Percentiles rank a stretch among this genome's conserved stretches.
These are phyloP conservation scores for Eudorina sp. DNA, from an alignment of 139 green algal species.

Conservation along the genomic window DNA sequence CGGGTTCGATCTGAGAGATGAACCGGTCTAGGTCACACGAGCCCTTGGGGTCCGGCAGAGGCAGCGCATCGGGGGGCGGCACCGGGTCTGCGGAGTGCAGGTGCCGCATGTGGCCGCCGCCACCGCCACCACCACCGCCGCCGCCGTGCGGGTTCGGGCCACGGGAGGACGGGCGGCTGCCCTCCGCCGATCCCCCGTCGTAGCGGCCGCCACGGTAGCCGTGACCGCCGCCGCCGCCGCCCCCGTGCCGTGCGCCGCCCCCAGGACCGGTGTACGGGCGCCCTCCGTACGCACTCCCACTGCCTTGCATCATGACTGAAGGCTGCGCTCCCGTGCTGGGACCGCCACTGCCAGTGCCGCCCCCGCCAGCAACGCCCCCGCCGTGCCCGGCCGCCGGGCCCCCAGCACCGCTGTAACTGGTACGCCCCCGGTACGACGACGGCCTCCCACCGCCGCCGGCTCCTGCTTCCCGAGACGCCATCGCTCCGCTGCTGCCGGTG, in stretches of 20 bases:
- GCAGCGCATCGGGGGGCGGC: not conserved
- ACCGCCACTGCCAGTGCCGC: not conserved
- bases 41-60: constrained; percentile 41
- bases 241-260: not conserved
- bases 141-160: not conserved
- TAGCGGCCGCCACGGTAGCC: constrained; percentile 11
- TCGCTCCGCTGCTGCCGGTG: not conserved
- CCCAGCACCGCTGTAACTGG: not conserved
- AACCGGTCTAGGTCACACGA: constrained; percentile 54
- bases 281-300: not conserved
- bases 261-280: not conserved
- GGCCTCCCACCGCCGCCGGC: not conserved
- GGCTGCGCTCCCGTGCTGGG: not conserved
- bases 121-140: not conserved
- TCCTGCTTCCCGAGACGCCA: too few relatives aligned
- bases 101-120: not conserved
- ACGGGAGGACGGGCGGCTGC: constrained; percentile 30
- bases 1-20: constrained; percentile 44
- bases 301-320: not conserved
- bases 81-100: not conserved
- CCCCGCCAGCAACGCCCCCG: not conserved
- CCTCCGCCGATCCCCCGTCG: constrained; percentile 1
- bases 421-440: not conserved
- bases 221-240: not conserved
- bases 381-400: not conserved